Percentiles rank a stretch among this genome's conserved stretches.
phyloP scores from a whole-genome alignment of 1,284 basidiomycete genomes.

The Puccinia triticina region DNA sequence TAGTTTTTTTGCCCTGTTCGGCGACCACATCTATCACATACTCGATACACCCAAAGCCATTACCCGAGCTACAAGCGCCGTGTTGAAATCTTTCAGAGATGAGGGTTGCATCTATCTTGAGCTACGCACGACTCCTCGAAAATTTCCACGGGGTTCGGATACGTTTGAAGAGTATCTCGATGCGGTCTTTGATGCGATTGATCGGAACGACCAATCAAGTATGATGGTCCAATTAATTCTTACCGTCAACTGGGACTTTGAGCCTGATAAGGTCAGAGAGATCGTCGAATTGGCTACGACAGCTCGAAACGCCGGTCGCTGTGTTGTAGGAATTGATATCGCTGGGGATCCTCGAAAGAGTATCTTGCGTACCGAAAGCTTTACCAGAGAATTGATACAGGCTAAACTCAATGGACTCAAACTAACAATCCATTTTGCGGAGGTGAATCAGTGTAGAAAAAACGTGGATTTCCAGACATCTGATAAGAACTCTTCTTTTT shows the following conservation, averaged over 20 bases:
- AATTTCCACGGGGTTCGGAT: not conserved
- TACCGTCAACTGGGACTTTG: slow-evolving; percentile 34
- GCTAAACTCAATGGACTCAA: slow-evolving; percentile 23
- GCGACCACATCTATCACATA: slow-evolving; percentile 30
- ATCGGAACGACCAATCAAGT: slow-evolving; percentile 2
- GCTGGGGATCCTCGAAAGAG: slow-evolving; percentile 26
- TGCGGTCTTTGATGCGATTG: slow-evolving; percentile 25
- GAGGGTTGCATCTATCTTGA: slow-evolving; percentile 46
- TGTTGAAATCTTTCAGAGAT: slow-evolving; percentile 25
- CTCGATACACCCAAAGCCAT: slow-evolving; percentile 29
- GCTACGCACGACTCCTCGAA: slow-evolving; percentile 35
- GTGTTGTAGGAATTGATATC: slow-evolving; percentile 29
- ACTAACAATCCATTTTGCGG: slow-evolving; percentile 44
- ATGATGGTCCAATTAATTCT: slow-evolving; percentile 38
- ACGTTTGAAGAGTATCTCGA: slow-evolving; percentile 26
- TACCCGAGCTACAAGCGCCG: not conserved
- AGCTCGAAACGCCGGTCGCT: slow-evolving; percentile 1
- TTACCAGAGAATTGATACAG: not conserved
- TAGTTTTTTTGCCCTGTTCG: slow-evolving; percentile 41
- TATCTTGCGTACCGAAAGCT: not conserved
- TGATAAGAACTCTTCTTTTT: not conserved
- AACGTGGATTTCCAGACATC: not conserved
- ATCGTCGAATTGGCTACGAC: slow-evolving; percentile 6
- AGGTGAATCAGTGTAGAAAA: not conserved
- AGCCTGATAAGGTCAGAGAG: slow-evolving; percentile 15